phyloP scores from a whole-genome alignment of 1,284 basidiomycete species.

The Malassezia vespertilionis region DNA sequence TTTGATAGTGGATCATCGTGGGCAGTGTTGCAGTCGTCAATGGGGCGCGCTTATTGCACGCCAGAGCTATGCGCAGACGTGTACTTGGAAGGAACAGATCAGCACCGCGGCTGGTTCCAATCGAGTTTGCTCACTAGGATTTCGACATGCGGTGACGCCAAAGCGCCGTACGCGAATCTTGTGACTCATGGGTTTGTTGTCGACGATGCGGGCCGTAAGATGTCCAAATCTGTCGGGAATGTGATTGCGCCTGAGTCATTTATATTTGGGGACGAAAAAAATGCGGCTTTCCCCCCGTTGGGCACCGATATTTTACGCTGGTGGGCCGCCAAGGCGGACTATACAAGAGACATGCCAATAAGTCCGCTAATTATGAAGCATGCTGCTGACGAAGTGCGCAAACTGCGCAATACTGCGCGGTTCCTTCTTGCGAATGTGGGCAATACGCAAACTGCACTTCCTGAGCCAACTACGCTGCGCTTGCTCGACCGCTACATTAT shows the following conservation, averaged over 20 bases:
- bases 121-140: conserved; percentile 79
- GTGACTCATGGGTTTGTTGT: conserved; percentile 96
- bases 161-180: conserved; percentile 63
- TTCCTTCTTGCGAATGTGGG: conserved; percentile 69
- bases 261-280: conserved; percentile 58
- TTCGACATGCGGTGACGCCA: conserved; percentile 48
- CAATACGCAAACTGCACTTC: neutral
- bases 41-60: conserved; percentile 18
- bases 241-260: conserved; percentile 73
- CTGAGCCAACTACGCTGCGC: neutral
- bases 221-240: conserved; percentile 96
- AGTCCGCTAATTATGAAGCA: conserved; percentile 68
- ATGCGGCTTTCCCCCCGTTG: conserved; percentile 62
- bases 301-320: conserved; percentile 78
- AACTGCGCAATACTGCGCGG: conserved; percentile 76
- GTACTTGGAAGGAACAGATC: conserved; percentile 90
- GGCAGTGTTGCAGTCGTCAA: conserved; percentile 55
- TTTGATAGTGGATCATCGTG: conserved; percentile 96
- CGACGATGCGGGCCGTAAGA: conserved; percentile 82
- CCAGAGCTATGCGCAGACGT: conserved; percentile 60
- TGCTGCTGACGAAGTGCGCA: conserved; percentile 66
- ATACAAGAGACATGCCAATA: conserved; percentile 75
- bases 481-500: conserved; percentile 59
- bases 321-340: conserved; percentile 87
- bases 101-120: conserved; percentile 99